A percentile compares a stretch with the other conserved stretches of the same genome.
Conservation (phyloP, 306 rosid genomes). For the Mimosa pudica region DNA sequence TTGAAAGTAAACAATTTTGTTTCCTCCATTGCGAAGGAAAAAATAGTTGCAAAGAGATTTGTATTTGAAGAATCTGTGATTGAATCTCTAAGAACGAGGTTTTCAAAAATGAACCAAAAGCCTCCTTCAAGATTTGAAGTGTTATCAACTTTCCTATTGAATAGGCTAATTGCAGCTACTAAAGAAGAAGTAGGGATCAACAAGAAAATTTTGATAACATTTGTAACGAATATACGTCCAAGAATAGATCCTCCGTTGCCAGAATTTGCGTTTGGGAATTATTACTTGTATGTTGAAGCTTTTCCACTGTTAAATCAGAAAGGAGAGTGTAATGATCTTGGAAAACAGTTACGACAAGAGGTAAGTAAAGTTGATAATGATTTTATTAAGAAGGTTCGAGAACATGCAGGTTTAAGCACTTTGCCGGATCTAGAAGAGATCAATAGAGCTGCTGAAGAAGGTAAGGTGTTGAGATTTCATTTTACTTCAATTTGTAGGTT, state of each 20-base stretch:
- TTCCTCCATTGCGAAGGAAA: background rate
- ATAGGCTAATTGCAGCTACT: conserved; percentile 36
- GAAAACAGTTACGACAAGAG: conserved; percentile 26
- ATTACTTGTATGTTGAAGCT: background rate
- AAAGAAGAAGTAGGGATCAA: background rate
- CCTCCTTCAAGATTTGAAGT: conserved; percentile 48
- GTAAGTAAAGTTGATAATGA: conserved; percentile 6
- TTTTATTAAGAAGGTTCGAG: background rate
- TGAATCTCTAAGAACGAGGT: conserved; percentile 37
- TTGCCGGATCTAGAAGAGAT: too few species aligned
- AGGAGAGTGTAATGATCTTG: conserved; percentile 5
- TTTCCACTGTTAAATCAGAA: background rate
- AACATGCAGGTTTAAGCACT: background rate
- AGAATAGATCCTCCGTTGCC: conserved; percentile 38
- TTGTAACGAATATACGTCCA: conserved; percentile 41
- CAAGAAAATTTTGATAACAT: background rate
- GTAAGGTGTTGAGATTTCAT: background rate
- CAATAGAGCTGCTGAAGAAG: too few species aligned
- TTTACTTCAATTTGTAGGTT: conserved; percentile 39
- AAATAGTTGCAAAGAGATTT: conserved; percentile 41
- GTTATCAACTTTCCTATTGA: conserved; percentile 49
- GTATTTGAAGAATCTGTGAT: conserved; percentile 37
- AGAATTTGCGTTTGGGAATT: conserved; percentile 38
- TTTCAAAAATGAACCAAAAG: background rate
- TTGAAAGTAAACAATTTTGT: conserved; percentile 26